Conservation (phyloP, 2,329 filamentous ascomycete genomes). For the Botrytis elliptica region DNA sequence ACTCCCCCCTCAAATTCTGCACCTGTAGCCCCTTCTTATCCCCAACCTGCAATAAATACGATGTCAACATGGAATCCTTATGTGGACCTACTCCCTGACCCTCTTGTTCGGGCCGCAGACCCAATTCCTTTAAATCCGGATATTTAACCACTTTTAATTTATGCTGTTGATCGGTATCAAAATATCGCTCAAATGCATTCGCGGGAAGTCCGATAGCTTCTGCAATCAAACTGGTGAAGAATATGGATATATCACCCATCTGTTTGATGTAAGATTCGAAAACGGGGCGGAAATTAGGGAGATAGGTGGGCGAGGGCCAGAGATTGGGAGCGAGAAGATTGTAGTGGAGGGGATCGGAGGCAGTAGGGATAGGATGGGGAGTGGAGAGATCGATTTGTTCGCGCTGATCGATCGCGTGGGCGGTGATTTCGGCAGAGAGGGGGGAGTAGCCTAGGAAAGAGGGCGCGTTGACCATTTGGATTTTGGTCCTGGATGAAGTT, state of each 20-base stretch:
- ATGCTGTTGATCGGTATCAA: constrained; percentile 69
- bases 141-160: constrained; percentile 91
- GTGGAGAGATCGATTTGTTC: constrained; percentile 88
- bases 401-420: constrained; percentile 72
- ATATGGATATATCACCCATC: constrained; percentile 71
- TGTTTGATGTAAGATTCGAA: constrained; percentile 73
- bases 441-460: constrained; percentile 71
- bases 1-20: constrained; percentile 73
- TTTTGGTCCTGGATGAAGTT: constrained; percentile 44
- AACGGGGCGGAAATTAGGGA: constrained; percentile 66
- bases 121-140: constrained; percentile 66
- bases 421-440: constrained; percentile 68
- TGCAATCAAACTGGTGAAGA: constrained; percentile 77
- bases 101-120: constrained; percentile 41
- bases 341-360: constrained; percentile 65
- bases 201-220: constrained; percentile 74
- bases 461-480: constrained; percentile 72
- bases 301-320: constrained; percentile 65
- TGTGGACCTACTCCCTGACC: constrained; percentile 72
- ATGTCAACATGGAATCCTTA: constrained; percentile 82
- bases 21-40: constrained; percentile 77
- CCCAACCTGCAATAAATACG: constrained; percentile 77
- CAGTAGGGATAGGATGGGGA: constrained; percentile 64
- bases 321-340: constrained; percentile 77
- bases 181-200: constrained; percentile 74